Evolutionary conservation across 1,284 basidiomycete genomes (phyloP).

Genomic region (Phylloporus sp.): DNA sequence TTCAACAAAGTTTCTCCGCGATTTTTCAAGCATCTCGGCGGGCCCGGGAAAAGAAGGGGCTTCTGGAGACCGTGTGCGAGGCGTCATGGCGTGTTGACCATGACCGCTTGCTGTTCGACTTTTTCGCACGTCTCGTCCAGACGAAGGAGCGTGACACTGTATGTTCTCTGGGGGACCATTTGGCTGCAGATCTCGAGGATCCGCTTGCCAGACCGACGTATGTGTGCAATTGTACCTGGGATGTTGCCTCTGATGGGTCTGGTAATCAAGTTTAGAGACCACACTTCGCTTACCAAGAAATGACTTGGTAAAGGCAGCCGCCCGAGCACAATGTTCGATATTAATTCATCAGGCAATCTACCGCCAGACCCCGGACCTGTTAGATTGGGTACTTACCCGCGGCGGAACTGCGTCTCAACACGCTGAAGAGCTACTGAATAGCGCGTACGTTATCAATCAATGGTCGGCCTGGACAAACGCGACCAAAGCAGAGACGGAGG

Average conservation of each 20-base stretch:
- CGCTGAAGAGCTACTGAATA: neutral
- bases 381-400: neutral
- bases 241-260: neutral
- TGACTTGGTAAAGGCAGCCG: neutral
- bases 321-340: neutral
- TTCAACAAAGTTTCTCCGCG: constrained; percentile 14
- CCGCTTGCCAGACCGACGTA: constrained; percentile 13
- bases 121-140: constrained; percentile 17
- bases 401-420: neutral
- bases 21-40: constrained; percentile 20
- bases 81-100: constrained; percentile 20
- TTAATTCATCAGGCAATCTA: neutral
- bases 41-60: constrained; percentile 14
- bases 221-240: neutral
- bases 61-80: neutral
- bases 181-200: constrained; percentile 10
- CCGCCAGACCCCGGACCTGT: neutral
- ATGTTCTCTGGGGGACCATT: too few species aligned
- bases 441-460: neutral
- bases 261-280: constrained; percentile 8
- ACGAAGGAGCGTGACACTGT: neutral
- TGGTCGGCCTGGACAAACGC: neutral
- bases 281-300: constrained; percentile 12
- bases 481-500: neutral
- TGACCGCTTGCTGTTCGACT: constrained; percentile 20